phyloP scores from a whole-genome alignment of 768 basidiomycete species.

The Boletus coccyginus region DNA sequence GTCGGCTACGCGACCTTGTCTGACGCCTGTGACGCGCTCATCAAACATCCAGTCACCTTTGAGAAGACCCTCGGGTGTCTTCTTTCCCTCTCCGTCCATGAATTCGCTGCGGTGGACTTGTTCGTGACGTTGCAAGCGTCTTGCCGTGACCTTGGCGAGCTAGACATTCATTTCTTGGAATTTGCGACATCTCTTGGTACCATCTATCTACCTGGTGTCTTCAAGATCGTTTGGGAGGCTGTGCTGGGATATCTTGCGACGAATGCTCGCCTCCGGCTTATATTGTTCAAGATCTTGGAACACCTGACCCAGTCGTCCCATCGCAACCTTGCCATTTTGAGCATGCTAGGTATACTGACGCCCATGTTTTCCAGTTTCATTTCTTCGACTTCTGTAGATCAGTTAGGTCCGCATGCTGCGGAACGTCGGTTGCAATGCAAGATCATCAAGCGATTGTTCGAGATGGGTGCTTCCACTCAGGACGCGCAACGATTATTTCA shows the following conservation, averaged over 20 bases:
- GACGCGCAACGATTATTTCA: slow-evolving; percentile 68
- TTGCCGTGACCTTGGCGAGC: slow-evolving; percentile 39
- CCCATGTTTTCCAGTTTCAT: slow-evolving; percentile 41
- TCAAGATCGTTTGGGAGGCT: slow-evolving; percentile 57
- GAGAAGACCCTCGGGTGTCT: slow-evolving; percentile 65
- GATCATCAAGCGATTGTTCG: slow-evolving; percentile 64
- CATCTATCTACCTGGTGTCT: slow-evolving; percentile 59
- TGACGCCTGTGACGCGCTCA: slow-evolving; percentile 54
- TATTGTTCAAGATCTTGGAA: slow-evolving; percentile 61
- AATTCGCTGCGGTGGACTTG: slow-evolving; percentile 55
- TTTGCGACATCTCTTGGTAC: slow-evolving; percentile 39
- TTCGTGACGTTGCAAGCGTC: slow-evolving; percentile 46
- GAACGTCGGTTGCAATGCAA: slow-evolving; percentile 60
- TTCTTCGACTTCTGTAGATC: slow-evolving; percentile 19
- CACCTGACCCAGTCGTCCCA: slow-evolving; percentile 58
- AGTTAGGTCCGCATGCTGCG: slow-evolving; percentile 8
- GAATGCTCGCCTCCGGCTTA: slow-evolving; percentile 46
- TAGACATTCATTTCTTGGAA: slow-evolving; percentile 42
- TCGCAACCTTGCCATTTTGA: slow-evolving; percentile 67
- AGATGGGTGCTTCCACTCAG: slow-evolving; percentile 67
- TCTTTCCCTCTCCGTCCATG: slow-evolving; percentile 62
- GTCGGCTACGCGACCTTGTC: slow-evolving; percentile 68
- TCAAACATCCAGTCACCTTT: slow-evolving; percentile 43
- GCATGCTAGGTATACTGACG: slow-evolving; percentile 52
- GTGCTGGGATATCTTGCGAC: slow-evolving; percentile 35